Base-by-base conservation (phyloP, 2,329 filamentous ascomycete species). In the Purpureocillium takamizusanense region DNA sequence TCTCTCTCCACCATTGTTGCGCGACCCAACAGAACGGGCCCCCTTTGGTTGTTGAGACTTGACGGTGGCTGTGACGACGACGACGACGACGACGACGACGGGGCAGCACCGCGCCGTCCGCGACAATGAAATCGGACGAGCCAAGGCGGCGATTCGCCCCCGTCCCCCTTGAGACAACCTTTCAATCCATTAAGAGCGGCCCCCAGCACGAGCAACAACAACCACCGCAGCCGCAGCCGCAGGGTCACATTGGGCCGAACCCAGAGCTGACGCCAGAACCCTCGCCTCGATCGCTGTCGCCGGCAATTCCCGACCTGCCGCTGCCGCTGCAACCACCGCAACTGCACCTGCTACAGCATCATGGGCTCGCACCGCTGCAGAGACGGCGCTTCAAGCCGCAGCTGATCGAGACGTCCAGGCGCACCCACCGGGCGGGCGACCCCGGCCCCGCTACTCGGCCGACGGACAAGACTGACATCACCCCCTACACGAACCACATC, bases 371-470 rank as follows among this genome's bases (percentile, higher is more conserved):
- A 12, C 11, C 11, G 56, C 66, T 31, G 57, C 65, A 32, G 52
- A 64, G 49, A 21, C 67, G 71, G 45, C 64, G 65, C 42, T 94
- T 94, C 57, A 74, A 81, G 23, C 87, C 87, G 11, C 82, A 90
- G 51, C 67, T 94, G 39, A 81, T 94, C 44, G 86, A 90, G 59
- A 89, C 85, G 3, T 83, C 83, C 4, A 77, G 79, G 50, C 73
- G 87, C 38, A 78, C 79, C 27, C 77, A 83, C 45, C 78, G 78
- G 51, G 74, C 74, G 13, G 78, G 78, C 15, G 81, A 87, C 49
- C 59, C 70, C 1, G 71, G 70, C 6, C 78, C 79, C 15, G 75
- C 79, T 23, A 76, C 79, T 16, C 70, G 69, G 38, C 77, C 74
- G 10, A 72, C 74, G 41, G 79, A 85, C 61, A 85, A 81, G 62